A percentile compares a stretch with the other conserved stretches of the same genome.
These are phyloP conservation scores for Penicillium hordei DNA, from an alignment of 2,329 filamentous ascomycete genomes.

Conservation along the genomic window DNA sequence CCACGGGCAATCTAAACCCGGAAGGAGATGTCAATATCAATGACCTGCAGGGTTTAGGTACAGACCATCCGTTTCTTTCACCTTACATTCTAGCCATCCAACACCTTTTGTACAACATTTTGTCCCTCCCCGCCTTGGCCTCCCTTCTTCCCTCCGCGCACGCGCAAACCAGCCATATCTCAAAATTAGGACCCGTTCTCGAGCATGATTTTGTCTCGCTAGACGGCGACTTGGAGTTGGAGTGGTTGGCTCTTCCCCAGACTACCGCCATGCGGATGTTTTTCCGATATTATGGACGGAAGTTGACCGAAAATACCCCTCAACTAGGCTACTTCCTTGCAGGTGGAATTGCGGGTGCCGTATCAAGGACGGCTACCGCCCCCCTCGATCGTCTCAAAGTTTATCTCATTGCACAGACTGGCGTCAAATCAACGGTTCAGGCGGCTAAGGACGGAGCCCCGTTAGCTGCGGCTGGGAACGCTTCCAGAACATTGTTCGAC, in stretches of 20 bases:
- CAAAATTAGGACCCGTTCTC: constrained; percentile 28
- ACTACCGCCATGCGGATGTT: constrained; percentile 47
- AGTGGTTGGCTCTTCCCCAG: constrained; percentile 44
- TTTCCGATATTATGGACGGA: constrained; percentile 45
- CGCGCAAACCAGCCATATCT: constrained; percentile 32
- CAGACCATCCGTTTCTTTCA: constrained; percentile 44
- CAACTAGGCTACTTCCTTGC: constrained; percentile 85
- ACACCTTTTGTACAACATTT: constrained; percentile 38
- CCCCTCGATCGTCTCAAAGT: constrained; percentile 97
- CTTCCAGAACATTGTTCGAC: constrained; percentile 67
- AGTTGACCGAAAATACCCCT: constrained; percentile 49
- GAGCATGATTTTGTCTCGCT: constrained; percentile 32
- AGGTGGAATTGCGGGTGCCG: constrained; percentile 88
- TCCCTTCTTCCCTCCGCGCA: constrained; percentile 34
- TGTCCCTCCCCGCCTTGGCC: constrained; percentile 36
- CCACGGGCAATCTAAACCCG: constrained; percentile 81
- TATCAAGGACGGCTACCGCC: constrained; percentile 92
- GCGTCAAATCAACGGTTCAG: constrained; percentile 58
- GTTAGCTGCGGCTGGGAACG: constrained; percentile 63
- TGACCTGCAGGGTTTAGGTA: constrained; percentile 95
- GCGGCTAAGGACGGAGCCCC: constrained; percentile 71
- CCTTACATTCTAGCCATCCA: constrained; percentile 35
- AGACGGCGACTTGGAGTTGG: constrained; percentile 41
- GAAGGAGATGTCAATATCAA: constrained; percentile 95
- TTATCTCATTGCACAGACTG: constrained; percentile 90